Base-by-base conservation (phyloP, 2,329 filamentous ascomycete species). In the Penicillium sp. region DNA sequence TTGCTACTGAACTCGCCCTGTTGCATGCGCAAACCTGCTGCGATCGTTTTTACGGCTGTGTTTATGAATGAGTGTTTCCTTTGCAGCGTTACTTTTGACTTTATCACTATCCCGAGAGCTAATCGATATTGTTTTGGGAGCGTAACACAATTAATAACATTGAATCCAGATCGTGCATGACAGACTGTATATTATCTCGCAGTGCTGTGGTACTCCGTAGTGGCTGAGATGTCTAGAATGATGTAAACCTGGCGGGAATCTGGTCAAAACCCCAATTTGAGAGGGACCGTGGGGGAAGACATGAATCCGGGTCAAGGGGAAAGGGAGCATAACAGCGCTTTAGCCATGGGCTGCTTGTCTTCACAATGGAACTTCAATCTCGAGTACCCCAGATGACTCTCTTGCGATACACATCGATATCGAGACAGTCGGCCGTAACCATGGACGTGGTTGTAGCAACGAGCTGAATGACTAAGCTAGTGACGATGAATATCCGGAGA, bases 381-480 rank as follows among this genome's bases (percentile, higher is more conserved):
- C 26, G 26, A 26, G 26, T 6, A 26, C 3, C 26, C 26, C 26
- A 26, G 26, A 26, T 26, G 5, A 26, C 26, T 26, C 26, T 26
- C 26, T 26, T 26, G 26, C 26, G 26, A 26, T 26, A 4, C 26
- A 26, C 26, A 26, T 26, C 26, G 3, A 26, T 26, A 26, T 26
- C 26, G 26, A 26, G 26, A 26, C 15, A 13, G 35, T 13, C 13
- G 35, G 35, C 35, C 11, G 13, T 41, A 41, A 48, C 30, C 15
- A 38, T 55, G 15, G 44, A 15, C 23, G 47, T 52, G 46, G 47
- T 47, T 75, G 72, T 71, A 70, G 70, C 72, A 71, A 75, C 73
- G 69, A 76, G 75, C 54, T 53, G 53, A 49, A 67, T 76, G 73
- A 76, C 64, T 70, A 71, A 77, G 74, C 70, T 64, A 55, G 63